These are phyloP conservation scores for Backusella mclennaniae DNA, from an alignment of 192 early-diverging fungal species.

Conservation along the genomic window DNA sequence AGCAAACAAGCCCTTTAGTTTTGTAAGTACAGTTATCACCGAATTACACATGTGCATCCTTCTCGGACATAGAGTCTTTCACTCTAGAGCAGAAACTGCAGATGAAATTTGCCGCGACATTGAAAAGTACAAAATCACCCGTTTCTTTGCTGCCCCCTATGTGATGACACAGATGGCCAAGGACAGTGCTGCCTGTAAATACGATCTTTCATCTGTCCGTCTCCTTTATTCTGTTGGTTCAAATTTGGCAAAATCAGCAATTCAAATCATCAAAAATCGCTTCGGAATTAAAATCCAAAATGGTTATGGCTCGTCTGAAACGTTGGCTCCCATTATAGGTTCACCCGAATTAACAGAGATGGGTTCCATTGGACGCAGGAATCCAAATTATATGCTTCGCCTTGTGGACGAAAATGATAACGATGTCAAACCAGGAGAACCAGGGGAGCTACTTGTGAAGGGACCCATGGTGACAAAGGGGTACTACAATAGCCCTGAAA, in stretches of 20 bases:
- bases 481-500: constrained; percentile 67
- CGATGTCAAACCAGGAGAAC: not conserved
- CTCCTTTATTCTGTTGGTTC: not conserved
- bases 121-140: not conserved
- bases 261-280: not conserved
- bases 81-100: not conserved
- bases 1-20: not conserved
- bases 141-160: not conserved
- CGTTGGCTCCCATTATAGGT: not conserved
- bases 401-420: not conserved
- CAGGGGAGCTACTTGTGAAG: constrained; percentile 81
- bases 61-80: not conserved
- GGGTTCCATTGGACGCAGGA: not conserved
- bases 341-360: not conserved
- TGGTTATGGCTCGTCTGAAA: not conserved
- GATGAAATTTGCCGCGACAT: not conserved
- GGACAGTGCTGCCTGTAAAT: not conserved
- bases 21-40: not conserved
- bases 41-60: not conserved
- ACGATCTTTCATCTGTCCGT: not conserved
- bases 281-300: not conserved
- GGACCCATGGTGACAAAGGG: constrained; percentile 77
- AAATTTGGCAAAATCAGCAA: not conserved
- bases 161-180: not conserved
- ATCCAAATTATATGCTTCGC: not conserved